Evolutionary conservation across 1,139 yeast species (phyloP).

Genomic region (Geotrichum bryndzae): DNA sequence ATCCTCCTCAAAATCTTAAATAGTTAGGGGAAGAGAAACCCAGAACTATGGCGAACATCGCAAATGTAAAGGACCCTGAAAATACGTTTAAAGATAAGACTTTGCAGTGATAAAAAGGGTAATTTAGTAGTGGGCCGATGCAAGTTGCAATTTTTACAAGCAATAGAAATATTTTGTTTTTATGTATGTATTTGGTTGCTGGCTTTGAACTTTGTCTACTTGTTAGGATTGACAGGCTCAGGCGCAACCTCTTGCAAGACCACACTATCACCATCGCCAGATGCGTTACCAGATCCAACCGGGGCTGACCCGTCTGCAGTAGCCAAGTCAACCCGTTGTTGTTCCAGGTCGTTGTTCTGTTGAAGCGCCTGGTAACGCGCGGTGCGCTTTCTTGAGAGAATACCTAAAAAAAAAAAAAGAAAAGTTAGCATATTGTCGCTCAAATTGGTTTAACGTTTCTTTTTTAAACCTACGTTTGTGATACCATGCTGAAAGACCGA

Average conservation of each 20-base stretch:
- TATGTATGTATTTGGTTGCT: too few relatives aligned
- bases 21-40: not conserved
- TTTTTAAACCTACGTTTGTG: constrained; percentile 32
- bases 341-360: constrained; percentile 13
- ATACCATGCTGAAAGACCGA: constrained; percentile 33
- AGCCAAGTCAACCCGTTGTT: not conserved
- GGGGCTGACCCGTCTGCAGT: not conserved
- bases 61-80: not conserved
- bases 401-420: constrained; percentile 10
- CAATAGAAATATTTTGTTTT: not conserved
- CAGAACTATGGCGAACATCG: not conserved
- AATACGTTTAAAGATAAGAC: not conserved
- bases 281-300: not conserved
- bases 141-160: not conserved
- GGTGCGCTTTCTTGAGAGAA: constrained; percentile 16
- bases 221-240: constrained; percentile 6
- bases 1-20: not conserved
- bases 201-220: not conserved
- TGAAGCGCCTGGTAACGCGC: constrained; percentile 19
- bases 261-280: not conserved
- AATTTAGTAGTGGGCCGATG: not conserved
- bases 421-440: not conserved
- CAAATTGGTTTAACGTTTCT: not conserved
- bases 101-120: not conserved
- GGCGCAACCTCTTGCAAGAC: constrained; percentile 12